Evolutionary conservation across 1,284 basidiomycete genomes (phyloP), one percentile per base, ranked within the genome.

Genomic region (Paramarasmius palmivorus): DNA sequence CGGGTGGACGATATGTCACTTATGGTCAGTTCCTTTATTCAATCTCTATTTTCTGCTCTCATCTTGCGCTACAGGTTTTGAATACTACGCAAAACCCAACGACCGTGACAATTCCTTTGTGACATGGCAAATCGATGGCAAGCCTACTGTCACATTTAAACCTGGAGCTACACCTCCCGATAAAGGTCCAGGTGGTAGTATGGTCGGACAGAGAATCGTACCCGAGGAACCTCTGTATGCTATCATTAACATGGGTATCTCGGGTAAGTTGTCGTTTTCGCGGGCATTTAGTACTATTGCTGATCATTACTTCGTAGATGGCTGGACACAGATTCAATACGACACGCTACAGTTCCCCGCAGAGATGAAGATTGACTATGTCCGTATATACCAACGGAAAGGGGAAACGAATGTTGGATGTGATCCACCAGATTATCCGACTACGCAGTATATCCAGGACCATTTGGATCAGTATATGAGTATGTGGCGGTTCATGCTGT

Each of bases 161-260:
- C 82, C 84, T 0, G 51, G 59, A 1, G 78, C 86, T 34, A 72
- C 90, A 6, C 80, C 71, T 0, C 72, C 84, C 5, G 88, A 90
- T 62, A 64, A 57, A 36, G 73, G 71, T 0, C 45, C 68, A 0
- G 68, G 68, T 39, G 76, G 76, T 1, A 73, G 71, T 25, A 71
- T 73, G 32, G 75, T 92, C n/a, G 73, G 75, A 1, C 80, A 83
- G 59, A 69, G 90, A 54, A 64, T 90, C 36, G 81, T 93, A 7
- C 77, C 89, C 1, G 84, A 89, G 62, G 91, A 93, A 63, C 90
- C 90, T 2, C 85, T 82, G 79, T 79, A 78, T 52, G 74, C 88
- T 58, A 71, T 88, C 35, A 49, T 88, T 54, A 88, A 88, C 63
- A 68, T 88, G 61, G 86, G 84, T 29, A 81, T 88, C 54, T 82